These are phyloP conservation scores for Tephrocybe sp. DNA, from an alignment of 768 basidiomycete species.

Conservation along the genomic window DNA sequence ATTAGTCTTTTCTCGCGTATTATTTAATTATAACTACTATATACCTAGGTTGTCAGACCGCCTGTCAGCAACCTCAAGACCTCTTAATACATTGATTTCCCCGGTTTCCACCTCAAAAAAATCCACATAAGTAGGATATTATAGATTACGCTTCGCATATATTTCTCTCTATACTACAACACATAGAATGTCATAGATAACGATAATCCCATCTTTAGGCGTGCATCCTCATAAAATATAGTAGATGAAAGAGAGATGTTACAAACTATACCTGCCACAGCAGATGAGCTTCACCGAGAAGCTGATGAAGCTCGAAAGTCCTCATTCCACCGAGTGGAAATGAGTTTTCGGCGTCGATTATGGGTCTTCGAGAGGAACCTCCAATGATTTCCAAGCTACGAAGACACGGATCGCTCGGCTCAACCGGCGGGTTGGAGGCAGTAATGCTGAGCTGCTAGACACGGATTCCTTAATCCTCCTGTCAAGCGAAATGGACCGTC, in stretches of 20 bases:
- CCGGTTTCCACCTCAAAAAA: no score
- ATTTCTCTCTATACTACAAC: background rate
- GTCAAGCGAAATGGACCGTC: conserved; percentile 1
- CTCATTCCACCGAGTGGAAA: no score
- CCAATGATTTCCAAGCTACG: conserved; percentile 53
- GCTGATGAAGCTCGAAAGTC: no score
- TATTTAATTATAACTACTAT: no score
- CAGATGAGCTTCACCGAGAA: background rate
- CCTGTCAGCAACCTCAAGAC: background rate
- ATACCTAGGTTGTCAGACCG: no score
- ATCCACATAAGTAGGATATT: no score
- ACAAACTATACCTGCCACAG: background rate
- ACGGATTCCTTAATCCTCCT: conserved; percentile 8
- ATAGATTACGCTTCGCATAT: no score
- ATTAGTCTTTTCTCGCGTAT: background rate
- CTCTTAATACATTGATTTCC: no score
- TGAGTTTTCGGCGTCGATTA: background rate
- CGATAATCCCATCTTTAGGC: background rate
- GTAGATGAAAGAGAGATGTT: conserved; percentile 1
- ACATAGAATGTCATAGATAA: background rate
- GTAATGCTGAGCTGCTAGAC: conserved; percentile 12
- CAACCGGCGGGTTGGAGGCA: conserved; percentile 34
- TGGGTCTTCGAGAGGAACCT: background rate
- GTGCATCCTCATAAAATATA: conserved; percentile 1
- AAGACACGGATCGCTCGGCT: conserved; percentile 54